These are phyloP conservation scores for Calonectria multiphialidica DNA, from an alignment of 2,329 filamentous ascomycete species.

Conservation along the genomic window DNA sequence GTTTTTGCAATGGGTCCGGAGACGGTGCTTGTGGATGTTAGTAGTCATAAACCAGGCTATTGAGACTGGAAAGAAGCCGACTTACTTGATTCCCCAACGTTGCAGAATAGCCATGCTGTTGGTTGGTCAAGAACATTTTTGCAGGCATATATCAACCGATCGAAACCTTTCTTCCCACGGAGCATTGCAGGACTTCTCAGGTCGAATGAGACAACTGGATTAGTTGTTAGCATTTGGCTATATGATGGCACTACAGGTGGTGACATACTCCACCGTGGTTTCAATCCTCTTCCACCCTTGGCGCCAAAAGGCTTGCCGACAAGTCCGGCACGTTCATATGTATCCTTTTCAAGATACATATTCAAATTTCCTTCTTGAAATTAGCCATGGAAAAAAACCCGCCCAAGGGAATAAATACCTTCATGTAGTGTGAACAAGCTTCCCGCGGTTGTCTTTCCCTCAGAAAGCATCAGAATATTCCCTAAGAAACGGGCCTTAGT, in stretches of 20 bases:
- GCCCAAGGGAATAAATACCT: constrained; percentile 62
- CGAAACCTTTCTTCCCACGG: constrained; percentile 85
- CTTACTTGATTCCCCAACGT: constrained; percentile 57
- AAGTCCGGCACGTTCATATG: constrained; percentile 86
- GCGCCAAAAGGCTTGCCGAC: constrained; percentile 75
- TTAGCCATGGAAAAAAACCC: constrained; percentile 10
- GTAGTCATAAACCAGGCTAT: constrained; percentile 29
- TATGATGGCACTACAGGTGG: neutral
- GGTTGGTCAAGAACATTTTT: constrained; percentile 79
- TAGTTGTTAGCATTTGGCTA: constrained; percentile 27
- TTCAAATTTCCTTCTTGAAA: constrained; percentile 71
- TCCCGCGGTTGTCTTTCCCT: constrained; percentile 77
- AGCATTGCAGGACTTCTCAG: constrained; percentile 82
- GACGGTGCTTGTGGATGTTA: constrained; percentile 55
- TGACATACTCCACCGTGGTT: constrained; percentile 78
- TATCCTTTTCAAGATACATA: constrained; percentile 83
- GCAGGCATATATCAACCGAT: constrained; percentile 81
- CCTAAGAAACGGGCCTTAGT: constrained; percentile 60
- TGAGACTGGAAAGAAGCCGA: neutral
- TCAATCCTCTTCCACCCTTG: constrained; percentile 70
- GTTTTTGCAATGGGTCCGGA: constrained; percentile 62
- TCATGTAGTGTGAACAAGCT: constrained; percentile 79
- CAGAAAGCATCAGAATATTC: constrained; percentile 85
- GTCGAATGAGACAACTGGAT: constrained; percentile 79
- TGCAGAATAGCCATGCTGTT: constrained; percentile 83